These are phyloP conservation scores for Citrus medica DNA, from an alignment of 345 rosid genomes.

Conservation along the genomic window DNA sequence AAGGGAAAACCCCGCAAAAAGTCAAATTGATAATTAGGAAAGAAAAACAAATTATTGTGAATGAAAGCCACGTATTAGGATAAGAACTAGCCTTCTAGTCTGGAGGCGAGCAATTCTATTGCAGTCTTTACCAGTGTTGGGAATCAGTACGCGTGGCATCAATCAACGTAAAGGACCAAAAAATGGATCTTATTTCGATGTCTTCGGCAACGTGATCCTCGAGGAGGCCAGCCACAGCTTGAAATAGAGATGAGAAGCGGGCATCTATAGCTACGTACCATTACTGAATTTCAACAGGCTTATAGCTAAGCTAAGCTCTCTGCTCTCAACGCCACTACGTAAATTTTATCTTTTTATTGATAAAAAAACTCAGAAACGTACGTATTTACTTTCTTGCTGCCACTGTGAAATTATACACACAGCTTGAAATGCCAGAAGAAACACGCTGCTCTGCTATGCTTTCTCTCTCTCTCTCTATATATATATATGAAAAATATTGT, in stretches of 20 bases:
- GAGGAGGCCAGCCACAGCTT: not conserved
- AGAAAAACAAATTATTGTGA: not conserved
- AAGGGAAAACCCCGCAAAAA: too few relatives aligned
- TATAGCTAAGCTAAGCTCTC: not conserved
- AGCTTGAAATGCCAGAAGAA: not conserved
- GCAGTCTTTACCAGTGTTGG: not conserved
- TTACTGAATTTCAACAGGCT: not conserved
- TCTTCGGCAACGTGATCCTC: not conserved
- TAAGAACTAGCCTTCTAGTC: not conserved
- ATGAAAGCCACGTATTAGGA: not conserved
- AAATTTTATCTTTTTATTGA: not conserved
- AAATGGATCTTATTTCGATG: not conserved
- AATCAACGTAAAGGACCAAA: not conserved
- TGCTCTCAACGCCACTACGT: not conserved
- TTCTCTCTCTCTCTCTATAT: not conserved
- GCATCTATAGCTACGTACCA: not conserved
- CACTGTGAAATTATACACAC: slow-evolving; percentile 1
- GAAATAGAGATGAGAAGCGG: not conserved
- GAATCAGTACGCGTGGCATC: slow-evolving; percentile 1
- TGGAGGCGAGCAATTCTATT: not conserved
- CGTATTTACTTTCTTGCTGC: not conserved
- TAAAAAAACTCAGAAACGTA: not conserved
- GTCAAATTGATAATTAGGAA: not conserved
- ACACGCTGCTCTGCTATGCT: not conserved
- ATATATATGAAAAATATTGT: not conserved